Evolutionary conservation across 306 rosid genomes (phyloP).

Genomic region (Prunus mume): DNA sequence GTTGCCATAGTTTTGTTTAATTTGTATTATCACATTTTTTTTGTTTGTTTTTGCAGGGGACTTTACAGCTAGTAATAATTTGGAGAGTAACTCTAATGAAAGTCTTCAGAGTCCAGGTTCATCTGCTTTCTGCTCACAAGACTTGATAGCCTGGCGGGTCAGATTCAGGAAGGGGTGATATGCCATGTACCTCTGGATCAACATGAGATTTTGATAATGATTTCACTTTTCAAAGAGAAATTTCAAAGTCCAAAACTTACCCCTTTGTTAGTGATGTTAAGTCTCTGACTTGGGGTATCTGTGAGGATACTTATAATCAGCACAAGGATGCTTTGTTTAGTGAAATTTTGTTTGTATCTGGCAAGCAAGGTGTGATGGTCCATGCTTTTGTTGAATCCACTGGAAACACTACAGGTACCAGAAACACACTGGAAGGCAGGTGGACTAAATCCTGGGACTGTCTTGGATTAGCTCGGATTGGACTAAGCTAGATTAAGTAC

Average conservation of each 20-base stretch:
- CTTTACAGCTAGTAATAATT: constrained; percentile 24
- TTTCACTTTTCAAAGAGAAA: constrained; percentile 33
- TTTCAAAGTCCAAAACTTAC: constrained; percentile 38
- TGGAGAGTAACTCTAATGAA: constrained; percentile 25
- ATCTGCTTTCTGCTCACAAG: constrained; percentile 33
- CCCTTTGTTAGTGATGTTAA: constrained; percentile 67
- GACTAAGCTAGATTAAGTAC: too few relatives aligned
- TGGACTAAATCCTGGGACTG: too few relatives aligned
- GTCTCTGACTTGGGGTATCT: constrained; percentile 81
- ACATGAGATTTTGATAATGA: constrained; percentile 31
- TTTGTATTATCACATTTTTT: neutral
- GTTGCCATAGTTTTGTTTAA: neutral
- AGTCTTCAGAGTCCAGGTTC: constrained; percentile 34
- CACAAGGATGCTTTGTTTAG: constrained; percentile 62
- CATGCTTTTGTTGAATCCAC: constrained; percentile 63
- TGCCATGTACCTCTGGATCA: constrained; percentile 49
- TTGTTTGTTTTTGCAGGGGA: constrained; percentile 48
- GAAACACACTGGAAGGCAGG: constrained; percentile 39
- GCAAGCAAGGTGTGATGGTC: constrained; percentile 70
- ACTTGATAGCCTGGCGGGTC: constrained; percentile 27
- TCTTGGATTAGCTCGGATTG: too few relatives aligned
- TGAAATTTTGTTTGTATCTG: constrained; percentile 79
- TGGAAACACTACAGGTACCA: constrained; percentile 23
- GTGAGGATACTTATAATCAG: constrained; percentile 62
- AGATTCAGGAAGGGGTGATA: constrained; percentile 37